Base-by-base conservation (phyloP, 2,329 filamentous ascomycete genomes). In the Cytospora leucostoma region DNA sequence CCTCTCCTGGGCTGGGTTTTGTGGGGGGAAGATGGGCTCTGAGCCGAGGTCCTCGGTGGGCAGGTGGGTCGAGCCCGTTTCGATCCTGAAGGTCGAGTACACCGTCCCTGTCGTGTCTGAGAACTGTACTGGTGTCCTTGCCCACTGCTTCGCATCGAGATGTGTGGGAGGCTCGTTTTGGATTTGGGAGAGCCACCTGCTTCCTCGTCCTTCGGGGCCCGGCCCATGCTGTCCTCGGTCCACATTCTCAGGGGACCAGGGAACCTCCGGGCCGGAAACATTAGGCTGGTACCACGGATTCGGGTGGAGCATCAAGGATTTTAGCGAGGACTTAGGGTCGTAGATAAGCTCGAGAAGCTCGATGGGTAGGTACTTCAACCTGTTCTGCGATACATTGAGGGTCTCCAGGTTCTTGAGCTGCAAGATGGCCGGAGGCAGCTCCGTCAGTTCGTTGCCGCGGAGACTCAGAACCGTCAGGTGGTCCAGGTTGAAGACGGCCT, bases 341-440 rank as follows among this genome's bases (percentile, higher is more conserved):
- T 76, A 73, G 21, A 90, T 73, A 2, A 91, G 77, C 32, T 82
- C 74, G 1, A 91, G 76, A 0, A 91, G 75, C 70, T 90, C 88
- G 61, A 79, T 82, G 0, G 89, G 89, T 1, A 92, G 77, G 65
- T 77, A 82, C 7, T 78, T 79, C 12, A 92, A 76, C 6, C 76
- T 74, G 66, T 91, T 92, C 59, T 88, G 83, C 0, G 87, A 84
- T 10, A 92, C 69, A 68, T 91, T 91, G 47, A 92, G 80, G 57
- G 85, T 81, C 57, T 78, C 76, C 4, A 92, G 78, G 63, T 85
- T 86, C 5, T 71, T 72, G 7, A 92, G 78, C 37, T 82, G 82
- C 27, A 77, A 78, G 56, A 92, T 85, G 4, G 80, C 78, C 0
- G 85, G 77, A 1, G 89, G 86, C 2, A 92, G 74, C 69, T 88